Percentiles rank a stretch among this genome's conserved stretches.
Conservation (phyloP, 805 yeast genomes). For the Hanseniaspora hatyaiensis region DNA sequence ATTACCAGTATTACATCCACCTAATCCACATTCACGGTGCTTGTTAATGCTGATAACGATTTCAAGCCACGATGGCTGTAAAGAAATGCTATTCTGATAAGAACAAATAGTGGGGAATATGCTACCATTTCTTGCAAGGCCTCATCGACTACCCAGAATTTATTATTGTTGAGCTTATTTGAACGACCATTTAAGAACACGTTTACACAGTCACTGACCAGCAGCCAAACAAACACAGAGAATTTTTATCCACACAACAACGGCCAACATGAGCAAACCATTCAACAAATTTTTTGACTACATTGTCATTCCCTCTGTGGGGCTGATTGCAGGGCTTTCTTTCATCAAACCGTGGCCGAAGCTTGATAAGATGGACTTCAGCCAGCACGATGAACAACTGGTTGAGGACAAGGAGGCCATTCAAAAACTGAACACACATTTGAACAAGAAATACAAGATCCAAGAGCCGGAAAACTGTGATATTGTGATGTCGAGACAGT, state of each 20-base stretch:
- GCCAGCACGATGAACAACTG: background rate
- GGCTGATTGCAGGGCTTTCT: conserved; percentile 25
- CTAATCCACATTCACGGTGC: too few species aligned
- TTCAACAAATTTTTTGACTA: conserved; percentile 6
- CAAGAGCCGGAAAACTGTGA: background rate
- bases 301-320: conserved; percentile 21
- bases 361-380: conserved; percentile 19
- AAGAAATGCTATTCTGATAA: too few species aligned
- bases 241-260: too few species aligned
- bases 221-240: background rate
- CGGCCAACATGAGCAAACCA: conserved; percentile 5
- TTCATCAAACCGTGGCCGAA: conserved; percentile 29
- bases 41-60: too few species aligned
- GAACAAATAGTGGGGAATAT: too few species aligned
- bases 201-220: background rate
- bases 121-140: too few species aligned
- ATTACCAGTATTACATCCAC: too few species aligned
- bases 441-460: background rate
- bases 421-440: background rate
- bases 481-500: conserved; percentile 4
- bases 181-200: too few species aligned
- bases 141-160: too few species aligned
- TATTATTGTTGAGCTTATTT: too few species aligned
- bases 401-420: conserved; percentile 4
- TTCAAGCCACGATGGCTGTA: too few species aligned